Evolutionary conservation across 1,284 basidiomycete species (phyloP), one percentile per base, ranked within the genome.

Genomic region (Pterula multifida): DNA sequence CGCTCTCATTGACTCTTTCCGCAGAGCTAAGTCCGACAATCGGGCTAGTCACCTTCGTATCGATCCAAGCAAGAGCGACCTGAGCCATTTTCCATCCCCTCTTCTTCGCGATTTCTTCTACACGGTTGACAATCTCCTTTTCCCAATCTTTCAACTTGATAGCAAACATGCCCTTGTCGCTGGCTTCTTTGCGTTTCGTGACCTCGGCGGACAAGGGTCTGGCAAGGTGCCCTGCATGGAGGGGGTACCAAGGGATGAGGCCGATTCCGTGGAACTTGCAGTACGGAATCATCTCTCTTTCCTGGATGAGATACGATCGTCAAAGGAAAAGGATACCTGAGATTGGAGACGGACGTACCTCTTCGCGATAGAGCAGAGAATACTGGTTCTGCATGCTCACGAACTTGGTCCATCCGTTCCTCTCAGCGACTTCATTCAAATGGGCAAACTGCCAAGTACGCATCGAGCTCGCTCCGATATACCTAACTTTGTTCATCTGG

Each of bases 241-340:
- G 65, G 1, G 70, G 69, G 0, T 62, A 58, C 63, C 65, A 74
- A 0, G 68, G 63, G 11, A 75, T 67, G 35, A 75, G 55, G 0
- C 72, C 69, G 45, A 74, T 72, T 21, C 72, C 74, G 13, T 71
- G 61, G 52, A 63, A 66, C 3, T 68, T 63, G 59, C 71, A 74
- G 59, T 71, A 76, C 1, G 63, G 61, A 15, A 70, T 57, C 68
- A 75, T 71, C 53, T 75, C 73, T 0, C 63, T 58, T 52, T 78
- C 75, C 70, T 73, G 49, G 15, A 1, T 24, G 21, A 17, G 19
- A 22, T 3, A 15, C 24, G 15, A 28, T 22, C 25, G 12, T 4
- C 21, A 12, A 19, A 15, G 17, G 6, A 23, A 12, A 19, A 15
- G 17, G 6, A 23, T 24, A 13, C 23, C 45, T 47, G 15, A 28